Base-by-base conservation (phyloP, 2,329 filamentous ascomycete genomes). In the Neonectria coccinea region DNA sequence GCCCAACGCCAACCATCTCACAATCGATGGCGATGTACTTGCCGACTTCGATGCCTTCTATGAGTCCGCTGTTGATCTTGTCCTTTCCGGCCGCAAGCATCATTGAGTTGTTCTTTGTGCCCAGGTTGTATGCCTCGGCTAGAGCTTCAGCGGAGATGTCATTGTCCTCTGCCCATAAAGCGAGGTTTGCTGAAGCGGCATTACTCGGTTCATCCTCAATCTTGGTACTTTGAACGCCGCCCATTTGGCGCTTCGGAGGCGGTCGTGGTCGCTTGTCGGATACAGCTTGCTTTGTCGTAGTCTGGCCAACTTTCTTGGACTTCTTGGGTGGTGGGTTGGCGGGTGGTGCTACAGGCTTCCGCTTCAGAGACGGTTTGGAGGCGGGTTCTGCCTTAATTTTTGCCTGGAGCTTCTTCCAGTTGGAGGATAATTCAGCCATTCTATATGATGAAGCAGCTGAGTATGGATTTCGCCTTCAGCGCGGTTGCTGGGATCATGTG, bases 21-120 rank as follows among this genome's bases (percentile, higher is more conserved):
- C 96, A 99, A 82, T 99, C 96, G 51, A 99, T 88, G 20, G 92
- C 92, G 45, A 99, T 82, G 77, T 97, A 99, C 84, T 96, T 97
- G 56, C 95, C 96, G 20, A 94, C 82, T 57, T 93, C 88, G 39
- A 91, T 80, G 6, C 85, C 87, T 25, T 82, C 78, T 2, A 87
- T 85, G 4, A 89, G 81, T 1, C 91, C 91, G 48, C 88, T 85
- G 74, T 93, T 92, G 66, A 90, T 81, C 48, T 83, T 85, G 54
- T 85, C 84, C 42, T 84, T 78, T 25, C 77, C 77, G 11, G 82
- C 77, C 16, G 79, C 77, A 29, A 88, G 79, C 65, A 85, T 78
- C 70, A 78, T 72, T 2, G 86, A 84, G 67, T 82, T 82, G 60
- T 83, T 78, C 62, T 83, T 84, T 9, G 82, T 67, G 1, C 85